phyloP scores from a whole-genome alignment of 352 stramenopile species.

The Phytophthora crassamura region DNA sequence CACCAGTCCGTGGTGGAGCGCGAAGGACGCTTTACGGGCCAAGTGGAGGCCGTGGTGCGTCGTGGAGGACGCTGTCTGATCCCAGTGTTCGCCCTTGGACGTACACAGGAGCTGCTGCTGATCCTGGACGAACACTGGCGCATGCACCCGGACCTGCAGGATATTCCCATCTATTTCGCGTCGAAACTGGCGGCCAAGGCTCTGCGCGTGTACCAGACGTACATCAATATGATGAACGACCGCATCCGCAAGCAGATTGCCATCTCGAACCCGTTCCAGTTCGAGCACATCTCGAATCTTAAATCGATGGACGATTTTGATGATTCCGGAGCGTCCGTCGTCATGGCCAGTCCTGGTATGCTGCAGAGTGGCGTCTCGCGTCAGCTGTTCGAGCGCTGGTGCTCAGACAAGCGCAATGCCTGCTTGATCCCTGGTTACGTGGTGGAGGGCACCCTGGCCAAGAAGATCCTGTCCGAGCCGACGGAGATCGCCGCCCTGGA shows the following conservation, averaged over 20 bases:
- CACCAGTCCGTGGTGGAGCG: conserved; percentile 96
- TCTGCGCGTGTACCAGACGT: conserved; percentile 99
- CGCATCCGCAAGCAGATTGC: conserved; percentile 97
- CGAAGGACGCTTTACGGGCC: conserved; percentile 96
- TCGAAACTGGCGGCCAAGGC: conserved; percentile 96
- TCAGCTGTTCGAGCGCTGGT: conserved; percentile 98
- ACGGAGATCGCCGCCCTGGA: conserved; percentile 96
- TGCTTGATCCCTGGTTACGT: conserved; percentile 99
- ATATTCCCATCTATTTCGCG: conserved; percentile 99
- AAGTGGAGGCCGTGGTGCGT: conserved; percentile 96
- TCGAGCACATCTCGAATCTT: conserved; percentile 97
- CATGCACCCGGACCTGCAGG: conserved; percentile 92
- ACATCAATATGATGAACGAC: conserved; percentile 99
- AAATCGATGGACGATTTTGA: conserved; percentile 98
- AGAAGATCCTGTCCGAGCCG: conserved; percentile 96
- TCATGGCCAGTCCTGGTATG: conserved; percentile 99
- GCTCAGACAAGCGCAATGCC: conserved; percentile 97
- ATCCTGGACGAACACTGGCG: conserved; percentile 99
- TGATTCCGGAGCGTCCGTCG: conserved; percentile 97
- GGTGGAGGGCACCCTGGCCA: conserved; percentile 98
- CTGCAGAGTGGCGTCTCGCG: conserved; percentile 98
- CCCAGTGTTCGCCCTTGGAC: conserved; percentile 97
- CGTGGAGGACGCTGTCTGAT: conserved; percentile 98
- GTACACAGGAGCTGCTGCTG: conserved; percentile 98
- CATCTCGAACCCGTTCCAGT: conserved; percentile 98